Evolutionary conservation across 345 rosid genomes (phyloP), one percentile per base, ranked within the genome.

Genomic region (Crucihimalaya himalaica): DNA sequence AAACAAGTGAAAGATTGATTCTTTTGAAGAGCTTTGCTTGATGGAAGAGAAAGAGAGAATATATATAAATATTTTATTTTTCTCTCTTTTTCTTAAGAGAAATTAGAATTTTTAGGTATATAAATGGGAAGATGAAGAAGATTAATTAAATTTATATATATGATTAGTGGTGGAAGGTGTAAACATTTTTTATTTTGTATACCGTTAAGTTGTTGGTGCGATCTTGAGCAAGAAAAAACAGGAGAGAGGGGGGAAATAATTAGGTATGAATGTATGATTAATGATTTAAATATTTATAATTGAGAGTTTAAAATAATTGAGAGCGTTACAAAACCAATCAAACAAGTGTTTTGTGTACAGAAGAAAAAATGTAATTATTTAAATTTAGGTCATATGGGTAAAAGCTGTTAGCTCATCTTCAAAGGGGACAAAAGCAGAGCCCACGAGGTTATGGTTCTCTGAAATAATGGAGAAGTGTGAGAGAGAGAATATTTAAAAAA

Each of bases 151-250:
- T 37, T 71, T 66, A 59, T 58, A 32, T 58, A 32, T 65, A 23
- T 51, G 68, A 71, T 71, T 78, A 71, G 64, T 57, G 68, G 72
- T 70, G 61, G 80, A 76, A 63, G 80, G 71, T 76, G 80, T 66
- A 70, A 47, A 56, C 45, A 46, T 43, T 34, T 67, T 43, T 19
- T 50, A 15, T 50, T 37, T 11, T 19, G 5, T 76, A 28, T 62
- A 70, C 75, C 61, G 75, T 70, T 76, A 70, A 63, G 75, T 58
- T 71, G 81, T 71, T 65, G 80, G 40, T 77, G 67, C 9, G 72
- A 71, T 64, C 68, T 58, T 71, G 77, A 64, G 54, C 80, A 71
- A 71, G 58, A 71, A 65, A 56, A 57, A 77, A 57, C 68, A 77
- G 35, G 20, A 43, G 13, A 27, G 54, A 54, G 5, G 21, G 28